These are phyloP conservation scores for Actinidia polygama DNA, from an alignment of 179 eudicot species.

Conservation along the genomic window DNA sequence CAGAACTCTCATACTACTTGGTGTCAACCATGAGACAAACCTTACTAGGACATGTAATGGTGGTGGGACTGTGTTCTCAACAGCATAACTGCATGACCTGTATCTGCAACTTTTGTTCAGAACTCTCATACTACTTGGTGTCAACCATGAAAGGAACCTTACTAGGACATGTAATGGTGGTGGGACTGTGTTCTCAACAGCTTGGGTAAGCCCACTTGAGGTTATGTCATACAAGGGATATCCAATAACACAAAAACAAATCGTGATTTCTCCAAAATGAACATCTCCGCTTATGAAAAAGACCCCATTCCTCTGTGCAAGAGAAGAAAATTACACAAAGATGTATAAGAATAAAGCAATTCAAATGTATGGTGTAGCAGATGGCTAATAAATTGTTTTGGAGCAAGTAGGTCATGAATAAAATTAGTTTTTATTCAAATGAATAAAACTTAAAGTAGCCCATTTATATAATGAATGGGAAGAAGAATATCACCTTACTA, in stretches of 20 bases:
- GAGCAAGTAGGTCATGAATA: background rate
- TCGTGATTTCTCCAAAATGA: slow-evolving; percentile 72
- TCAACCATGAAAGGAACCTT: slow-evolving; percentile 63
- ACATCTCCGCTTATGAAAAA: slow-evolving; percentile 84
- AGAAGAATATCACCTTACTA: slow-evolving; percentile 54
- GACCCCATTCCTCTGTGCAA: slow-evolving; percentile 60
- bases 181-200: slow-evolving; percentile 66
- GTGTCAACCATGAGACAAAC: slow-evolving; percentile 63
- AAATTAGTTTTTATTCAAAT: background rate
- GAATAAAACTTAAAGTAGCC: too few relatives aligned
- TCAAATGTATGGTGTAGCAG: background rate
- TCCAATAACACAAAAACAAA: slow-evolving; percentile 60
- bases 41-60: slow-evolving; percentile 52
- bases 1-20: slow-evolving; percentile 59
- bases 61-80: too few relatives aligned
- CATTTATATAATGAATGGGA: too few relatives aligned
- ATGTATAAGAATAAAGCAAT: background rate
- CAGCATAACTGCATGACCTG: slow-evolving; percentile 74
- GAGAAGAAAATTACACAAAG: slow-evolving; percentile 6
- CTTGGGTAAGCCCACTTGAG: slow-evolving; percentile 79
- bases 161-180: slow-evolving; percentile 45
- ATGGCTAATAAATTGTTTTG: background rate
- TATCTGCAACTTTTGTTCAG: slow-evolving; percentile 52
- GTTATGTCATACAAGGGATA: slow-evolving; percentile 78
- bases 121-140: slow-evolving; percentile 65